Conservation (phyloP, 768 basidiomycete species). For the Lactifluus volemus region DNA sequence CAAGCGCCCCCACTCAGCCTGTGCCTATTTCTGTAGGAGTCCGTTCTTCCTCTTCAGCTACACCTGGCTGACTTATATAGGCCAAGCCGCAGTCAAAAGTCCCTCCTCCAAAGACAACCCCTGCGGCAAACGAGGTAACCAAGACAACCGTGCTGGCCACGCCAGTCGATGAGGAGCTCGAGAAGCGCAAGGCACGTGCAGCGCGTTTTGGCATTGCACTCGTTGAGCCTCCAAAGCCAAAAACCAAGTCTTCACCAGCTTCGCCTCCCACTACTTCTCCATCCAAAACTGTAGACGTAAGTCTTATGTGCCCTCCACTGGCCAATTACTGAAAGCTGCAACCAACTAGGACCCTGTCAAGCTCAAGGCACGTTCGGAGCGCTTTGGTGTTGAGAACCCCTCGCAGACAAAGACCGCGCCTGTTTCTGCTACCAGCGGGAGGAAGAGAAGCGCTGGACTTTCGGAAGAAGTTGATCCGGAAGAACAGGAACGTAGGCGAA, state of each 20-base stretch:
- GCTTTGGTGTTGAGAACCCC: constrained; percentile 36
- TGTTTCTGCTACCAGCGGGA: constrained; percentile 5
- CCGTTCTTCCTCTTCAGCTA: not conserved
- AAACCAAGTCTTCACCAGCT: constrained; percentile 17
- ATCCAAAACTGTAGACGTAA: constrained; percentile 9
- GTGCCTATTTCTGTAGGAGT: not conserved
- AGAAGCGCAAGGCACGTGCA: constrained; percentile 52
- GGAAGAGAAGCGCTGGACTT: constrained; percentile 31
- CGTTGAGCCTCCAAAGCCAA: constrained; percentile 34
- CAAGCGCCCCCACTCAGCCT: not conserved
- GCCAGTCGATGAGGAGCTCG: constrained; percentile 40
- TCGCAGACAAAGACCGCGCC: not conserved
- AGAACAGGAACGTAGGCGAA: constrained; percentile 17
- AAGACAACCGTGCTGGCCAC: constrained; percentile 9
- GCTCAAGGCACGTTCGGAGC: constrained; percentile 43
- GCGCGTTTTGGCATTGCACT: constrained; percentile 65
- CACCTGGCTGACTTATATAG: not conserved
- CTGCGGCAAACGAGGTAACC: not conserved
- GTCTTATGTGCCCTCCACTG: not conserved
- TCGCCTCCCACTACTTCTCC: constrained; percentile 17
- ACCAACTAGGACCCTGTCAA: constrained; percentile 28
- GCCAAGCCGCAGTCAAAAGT: not conserved
- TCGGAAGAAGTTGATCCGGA: constrained; percentile 28
- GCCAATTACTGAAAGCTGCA: not conserved
- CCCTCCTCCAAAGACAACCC: not conserved